Base-by-base conservation (phyloP, 2,329 filamentous ascomycete species). In the Xylariaceae sp. region DNA sequence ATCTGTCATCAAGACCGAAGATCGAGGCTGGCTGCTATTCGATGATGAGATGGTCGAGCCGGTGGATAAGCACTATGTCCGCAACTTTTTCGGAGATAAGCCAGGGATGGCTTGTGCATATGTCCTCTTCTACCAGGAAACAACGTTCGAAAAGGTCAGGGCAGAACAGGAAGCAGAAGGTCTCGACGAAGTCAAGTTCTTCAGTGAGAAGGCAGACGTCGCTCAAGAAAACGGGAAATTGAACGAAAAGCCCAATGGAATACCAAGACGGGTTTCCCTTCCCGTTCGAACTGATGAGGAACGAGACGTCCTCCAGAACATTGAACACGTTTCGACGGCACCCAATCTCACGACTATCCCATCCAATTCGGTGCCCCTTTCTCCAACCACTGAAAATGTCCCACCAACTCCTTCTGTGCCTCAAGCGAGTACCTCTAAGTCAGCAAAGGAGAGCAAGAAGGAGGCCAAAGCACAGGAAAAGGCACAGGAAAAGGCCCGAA, bases 11-110 rank as follows among this genome's bases (percentile, higher is more conserved):
- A 99, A 99, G 76, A 97, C 94, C 0, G 88, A 95, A 70, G 94
- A 97, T 71, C 86, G 90, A 56, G 94, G 94, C 34, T 99, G 94
- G 94, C 78, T 99, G 48, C 77, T 99, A 4, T 99, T 99, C 68
- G 94, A 99, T 68, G 94, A 99, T 69, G 94, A 99, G 76, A 92
- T 97, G 85, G 94, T 99, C 3, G 94, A 99, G 73, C 94, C 94
- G 0, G 94, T 99, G 4, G 92, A 97, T 74, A 97, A 97, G 74
- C 88, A 89, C 71, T 99, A 95, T 70, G 94, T 99, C 44, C 85
- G 88, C 65, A 97, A 96, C 73, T 99, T 99, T 76, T 99, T 99
- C 69, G 94, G 94, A 13, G 94, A 97, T 72, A 91, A 89, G 70
- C 88, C 88, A 0, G 92, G 91, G 2, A 85, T 95, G 73, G 94